Conservation (phyloP, 2,329 filamentous ascomycete genomes). For the Aspergillus vadensis region DNA sequence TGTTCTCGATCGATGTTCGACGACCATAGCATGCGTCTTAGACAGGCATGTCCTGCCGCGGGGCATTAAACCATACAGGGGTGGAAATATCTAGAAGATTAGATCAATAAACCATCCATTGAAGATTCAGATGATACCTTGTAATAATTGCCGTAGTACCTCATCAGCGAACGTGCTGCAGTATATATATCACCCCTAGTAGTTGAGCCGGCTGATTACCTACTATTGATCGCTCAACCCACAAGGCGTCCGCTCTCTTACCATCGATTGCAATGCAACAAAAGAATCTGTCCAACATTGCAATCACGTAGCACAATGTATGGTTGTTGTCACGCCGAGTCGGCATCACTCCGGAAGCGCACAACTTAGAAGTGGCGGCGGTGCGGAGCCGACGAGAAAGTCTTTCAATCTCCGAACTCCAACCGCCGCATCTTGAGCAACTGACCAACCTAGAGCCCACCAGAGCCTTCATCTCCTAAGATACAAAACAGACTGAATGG, state of each 20-base stretch:
- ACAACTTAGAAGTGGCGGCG: neutral
- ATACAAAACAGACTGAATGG: neutral
- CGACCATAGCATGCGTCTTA: neutral
- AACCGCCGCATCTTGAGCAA: neutral
- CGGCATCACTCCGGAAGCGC: neutral
- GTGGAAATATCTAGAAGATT: neutral
- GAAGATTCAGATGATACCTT: neutral
- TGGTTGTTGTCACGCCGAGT: neutral
- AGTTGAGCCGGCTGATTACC: neutral
- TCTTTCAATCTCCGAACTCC: neutral
- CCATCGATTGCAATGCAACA: neutral
- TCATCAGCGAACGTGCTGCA: neutral
- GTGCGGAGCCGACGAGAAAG: slow-evolving; percentile 1
- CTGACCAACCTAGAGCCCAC: neutral
- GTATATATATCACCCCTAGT: neutral
- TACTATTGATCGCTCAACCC: no score
- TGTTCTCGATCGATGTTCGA: slow-evolving; percentile 3
- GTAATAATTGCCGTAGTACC: no score
- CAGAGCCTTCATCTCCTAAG: neutral
- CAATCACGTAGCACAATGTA: neutral
- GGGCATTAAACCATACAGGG: neutral
- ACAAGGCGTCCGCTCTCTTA: neutral
- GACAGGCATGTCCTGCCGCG: slow-evolving; percentile 5
- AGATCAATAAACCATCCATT: neutral
- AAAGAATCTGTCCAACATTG: neutral